phyloP scores from a whole-genome alignment of 2,329 filamentous ascomycete genomes.

The Chrysosporium keratinophilum region DNA sequence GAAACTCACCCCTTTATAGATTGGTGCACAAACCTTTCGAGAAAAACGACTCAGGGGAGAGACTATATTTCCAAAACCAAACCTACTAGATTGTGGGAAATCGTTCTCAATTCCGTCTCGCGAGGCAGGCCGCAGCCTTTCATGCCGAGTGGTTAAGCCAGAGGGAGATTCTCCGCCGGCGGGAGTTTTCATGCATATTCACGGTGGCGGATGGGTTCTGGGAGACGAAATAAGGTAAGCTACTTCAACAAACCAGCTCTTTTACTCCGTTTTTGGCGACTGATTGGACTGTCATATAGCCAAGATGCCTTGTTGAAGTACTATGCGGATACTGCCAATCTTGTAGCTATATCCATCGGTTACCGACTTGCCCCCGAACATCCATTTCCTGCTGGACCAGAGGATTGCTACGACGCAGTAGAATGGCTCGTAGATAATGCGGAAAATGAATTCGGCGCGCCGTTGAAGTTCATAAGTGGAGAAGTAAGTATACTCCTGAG shows the following conservation, averaged over 20 bases:
- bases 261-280: not conserved
- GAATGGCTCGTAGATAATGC: slow-evolving; percentile 45
- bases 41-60: slow-evolving; percentile 46
- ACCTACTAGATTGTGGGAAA: slow-evolving; percentile 38
- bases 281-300: slow-evolving; percentile 18
- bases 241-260: slow-evolving; percentile 1
- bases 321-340: slow-evolving; percentile 40
- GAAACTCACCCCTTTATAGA: not conserved
- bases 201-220: slow-evolving; percentile 42
- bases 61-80: slow-evolving; percentile 41
- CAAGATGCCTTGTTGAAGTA: slow-evolving; percentile 42
- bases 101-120: slow-evolving; percentile 44
- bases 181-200: slow-evolving; percentile 47
- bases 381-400: slow-evolving; percentile 44
- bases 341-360: slow-evolving; percentile 46
- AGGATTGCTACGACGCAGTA: slow-evolving; percentile 50
- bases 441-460: slow-evolving; percentile 33
- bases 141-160: slow-evolving; percentile 44
- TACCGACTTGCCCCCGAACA: slow-evolving; percentile 52
- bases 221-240: slow-evolving; percentile 25
- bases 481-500: slow-evolving; percentile 25
- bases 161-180: slow-evolving; percentile 29
- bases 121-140: slow-evolving; percentile 42
- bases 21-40: slow-evolving; percentile 44
- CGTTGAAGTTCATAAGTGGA: slow-evolving; percentile 39